These are phyloP conservation scores for Fusarium tjaetaba DNA, from an alignment of 2,329 filamentous ascomycete genomes.

Conservation along the genomic window DNA sequence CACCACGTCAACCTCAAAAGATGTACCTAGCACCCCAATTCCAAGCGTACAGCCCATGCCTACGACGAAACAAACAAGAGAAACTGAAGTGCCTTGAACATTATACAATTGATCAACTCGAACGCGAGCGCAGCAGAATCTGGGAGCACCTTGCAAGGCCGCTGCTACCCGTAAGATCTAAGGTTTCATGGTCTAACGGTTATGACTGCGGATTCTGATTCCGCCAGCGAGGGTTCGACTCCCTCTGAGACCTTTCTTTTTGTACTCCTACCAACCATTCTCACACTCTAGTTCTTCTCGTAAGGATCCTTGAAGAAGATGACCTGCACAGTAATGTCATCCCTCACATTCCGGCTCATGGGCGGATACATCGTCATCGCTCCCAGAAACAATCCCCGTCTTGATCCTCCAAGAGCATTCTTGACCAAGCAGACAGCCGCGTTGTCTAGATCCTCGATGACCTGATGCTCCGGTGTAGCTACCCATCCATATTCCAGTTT, in stretches of 20 bases:
- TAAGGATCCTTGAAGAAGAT: slow-evolving; percentile 65
- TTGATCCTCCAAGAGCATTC: slow-evolving; percentile 81
- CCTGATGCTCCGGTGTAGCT: slow-evolving; percentile 65
- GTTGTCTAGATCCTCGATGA: slow-evolving; percentile 78
- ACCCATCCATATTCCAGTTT: slow-evolving; percentile 36
- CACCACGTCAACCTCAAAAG: no score
- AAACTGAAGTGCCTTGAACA: neutral
- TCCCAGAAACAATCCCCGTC: slow-evolving; percentile 78
- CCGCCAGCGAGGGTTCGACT: neutral
- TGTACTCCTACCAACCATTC: neutral
- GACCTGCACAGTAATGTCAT: slow-evolving; percentile 86
- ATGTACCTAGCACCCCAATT: no score
- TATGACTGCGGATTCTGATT: neutral
- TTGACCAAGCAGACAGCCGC: slow-evolving; percentile 83
- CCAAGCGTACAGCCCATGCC: neutral
- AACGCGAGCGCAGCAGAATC: neutral
- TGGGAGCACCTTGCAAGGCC: neutral
- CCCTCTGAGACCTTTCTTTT: neutral
- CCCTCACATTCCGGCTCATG: slow-evolving; percentile 70
- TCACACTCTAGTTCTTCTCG: slow-evolving; percentile 69
- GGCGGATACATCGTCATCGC: slow-evolving; percentile 77
- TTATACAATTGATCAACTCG: no score
- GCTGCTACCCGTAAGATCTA: neutral
- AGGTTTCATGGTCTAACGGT: neutral
- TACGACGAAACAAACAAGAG: neutral